Percentiles rank a stretch among this genome's conserved stretches.
Conservation (phyloP, 176 grass and related monocot species). For the Phoenix dactylifera region DNA sequence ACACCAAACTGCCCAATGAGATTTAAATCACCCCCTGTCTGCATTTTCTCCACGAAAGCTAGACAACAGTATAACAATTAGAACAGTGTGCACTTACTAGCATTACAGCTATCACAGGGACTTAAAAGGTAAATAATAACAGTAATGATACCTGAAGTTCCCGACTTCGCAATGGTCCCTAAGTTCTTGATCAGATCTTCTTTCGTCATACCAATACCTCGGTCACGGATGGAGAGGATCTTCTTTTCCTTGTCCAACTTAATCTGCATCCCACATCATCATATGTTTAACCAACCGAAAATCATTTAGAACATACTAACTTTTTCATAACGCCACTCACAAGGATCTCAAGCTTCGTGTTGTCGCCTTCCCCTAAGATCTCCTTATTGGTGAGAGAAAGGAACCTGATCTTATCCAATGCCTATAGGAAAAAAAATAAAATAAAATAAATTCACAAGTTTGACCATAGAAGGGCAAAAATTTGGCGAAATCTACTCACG, state of each 20-base stretch:
- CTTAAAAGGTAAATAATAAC: not conserved
- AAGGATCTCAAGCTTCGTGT: conserved; percentile 94
- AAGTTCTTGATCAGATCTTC: conserved; percentile 96
- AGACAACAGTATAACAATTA: conserved; percentile 2
- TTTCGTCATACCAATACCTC: conserved; percentile 97
- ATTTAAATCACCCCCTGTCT: conserved; percentile 79
- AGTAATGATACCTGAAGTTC: conserved; percentile 59
- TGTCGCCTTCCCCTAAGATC: conserved; percentile 67
- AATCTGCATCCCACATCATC: conserved; percentile 48
- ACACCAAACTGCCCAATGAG: conserved; percentile 99
- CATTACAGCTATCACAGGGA: too few relatives aligned
- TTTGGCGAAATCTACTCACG: conserved; percentile 16
- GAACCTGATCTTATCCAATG: conserved; percentile 97
- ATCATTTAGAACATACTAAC: not conserved
- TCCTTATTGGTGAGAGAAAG: conserved; percentile 92
- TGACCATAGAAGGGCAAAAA: too few relatives aligned
- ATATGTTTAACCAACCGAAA: conserved; percentile 1
- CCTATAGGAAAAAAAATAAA: conserved; percentile 25
- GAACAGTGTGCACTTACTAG: too few relatives aligned
- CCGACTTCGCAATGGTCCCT: conserved; percentile 93
- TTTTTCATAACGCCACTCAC: conserved; percentile 22
- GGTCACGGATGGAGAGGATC: conserved; percentile 75
- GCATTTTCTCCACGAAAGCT: conserved; percentile 96
- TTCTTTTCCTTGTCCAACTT: conserved; percentile 96
- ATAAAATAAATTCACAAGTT: not conserved